Conservation (phyloP, 495 filamentous ascomycete species). For the Annulohypoxylon nitens region DNA sequence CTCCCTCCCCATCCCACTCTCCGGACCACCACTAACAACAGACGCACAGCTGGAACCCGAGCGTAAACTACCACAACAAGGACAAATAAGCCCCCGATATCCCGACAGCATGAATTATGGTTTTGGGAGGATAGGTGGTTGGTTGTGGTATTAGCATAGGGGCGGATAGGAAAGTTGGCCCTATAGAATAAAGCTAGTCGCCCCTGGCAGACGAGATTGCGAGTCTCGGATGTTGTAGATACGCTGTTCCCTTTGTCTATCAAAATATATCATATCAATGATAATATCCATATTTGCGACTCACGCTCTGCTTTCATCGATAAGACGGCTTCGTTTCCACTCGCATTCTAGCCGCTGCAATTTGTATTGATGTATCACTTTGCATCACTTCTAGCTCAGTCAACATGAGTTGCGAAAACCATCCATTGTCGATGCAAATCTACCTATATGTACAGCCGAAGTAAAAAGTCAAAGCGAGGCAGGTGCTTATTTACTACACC, state of each 20-base stretch:
- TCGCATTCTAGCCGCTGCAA: too few species aligned
- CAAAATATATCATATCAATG: slow-evolving; percentile 25
- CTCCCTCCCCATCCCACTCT: background rate
- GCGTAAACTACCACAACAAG: slow-evolving; percentile 96
- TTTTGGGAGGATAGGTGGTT: background rate
- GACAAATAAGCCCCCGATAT: slow-evolving; percentile 73
- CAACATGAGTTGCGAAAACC: background rate
- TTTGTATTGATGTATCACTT: too few species aligned
- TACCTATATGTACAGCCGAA: background rate
- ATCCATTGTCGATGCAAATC: background rate
- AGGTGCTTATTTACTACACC: slow-evolving; percentile 7
- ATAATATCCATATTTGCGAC: slow-evolving; percentile 15
- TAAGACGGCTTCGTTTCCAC: too few species aligned
- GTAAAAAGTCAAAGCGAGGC: background rate
- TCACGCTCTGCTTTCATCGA: background rate
- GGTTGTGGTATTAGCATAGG: background rate
- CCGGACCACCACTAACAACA: slow-evolving; percentile 14
- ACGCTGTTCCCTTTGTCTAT: slow-evolving; percentile 44
- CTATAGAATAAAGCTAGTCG: slow-evolving; percentile 25
- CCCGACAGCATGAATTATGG: background rate
- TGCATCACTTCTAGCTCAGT: background rate
- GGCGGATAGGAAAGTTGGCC: slow-evolving; percentile 12
- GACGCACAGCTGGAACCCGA: slow-evolving; percentile 83
- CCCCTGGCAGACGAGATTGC: slow-evolving; percentile 23
- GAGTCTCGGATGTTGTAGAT: slow-evolving; percentile 36